Conservation (phyloP, 1,284 basidiomycete genomes). For the Trichosporon faecale region DNA sequence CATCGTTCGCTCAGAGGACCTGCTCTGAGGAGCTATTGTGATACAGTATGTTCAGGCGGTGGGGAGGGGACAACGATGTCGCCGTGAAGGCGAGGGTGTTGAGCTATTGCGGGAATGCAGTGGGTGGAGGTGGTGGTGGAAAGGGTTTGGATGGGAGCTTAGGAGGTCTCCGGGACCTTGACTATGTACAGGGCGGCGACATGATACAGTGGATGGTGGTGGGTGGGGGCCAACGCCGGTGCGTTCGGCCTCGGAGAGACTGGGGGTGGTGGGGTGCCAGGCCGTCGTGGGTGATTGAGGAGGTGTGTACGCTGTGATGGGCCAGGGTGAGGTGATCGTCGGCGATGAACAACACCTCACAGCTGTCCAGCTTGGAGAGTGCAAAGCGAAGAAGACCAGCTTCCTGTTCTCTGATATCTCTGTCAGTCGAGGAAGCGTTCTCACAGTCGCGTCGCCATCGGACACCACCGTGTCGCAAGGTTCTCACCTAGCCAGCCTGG, state of each 20-base stretch:
- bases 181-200: too few species aligned
- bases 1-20: not conserved
- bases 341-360: too few species aligned
- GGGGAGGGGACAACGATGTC: not conserved
- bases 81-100: not conserved
- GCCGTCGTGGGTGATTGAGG: not conserved
- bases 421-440: not conserved
- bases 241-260: too few species aligned
- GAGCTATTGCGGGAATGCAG: not conserved
- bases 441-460: not conserved
- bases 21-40: not conserved
- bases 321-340: too few species aligned
- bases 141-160: not conserved
- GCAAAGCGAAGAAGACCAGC: not conserved
- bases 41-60: not conserved
- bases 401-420: not conserved
- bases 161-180: not conserved
- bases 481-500: not conserved
- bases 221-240: too few species aligned
- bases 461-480: not conserved
- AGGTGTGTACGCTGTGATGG: too few species aligned
- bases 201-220: too few species aligned
- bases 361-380: not conserved
- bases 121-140: not conserved
- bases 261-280: too few species aligned